Conservation (phyloP, 2,329 filamentous ascomycete species). For the Exophiala calicioides region DNA sequence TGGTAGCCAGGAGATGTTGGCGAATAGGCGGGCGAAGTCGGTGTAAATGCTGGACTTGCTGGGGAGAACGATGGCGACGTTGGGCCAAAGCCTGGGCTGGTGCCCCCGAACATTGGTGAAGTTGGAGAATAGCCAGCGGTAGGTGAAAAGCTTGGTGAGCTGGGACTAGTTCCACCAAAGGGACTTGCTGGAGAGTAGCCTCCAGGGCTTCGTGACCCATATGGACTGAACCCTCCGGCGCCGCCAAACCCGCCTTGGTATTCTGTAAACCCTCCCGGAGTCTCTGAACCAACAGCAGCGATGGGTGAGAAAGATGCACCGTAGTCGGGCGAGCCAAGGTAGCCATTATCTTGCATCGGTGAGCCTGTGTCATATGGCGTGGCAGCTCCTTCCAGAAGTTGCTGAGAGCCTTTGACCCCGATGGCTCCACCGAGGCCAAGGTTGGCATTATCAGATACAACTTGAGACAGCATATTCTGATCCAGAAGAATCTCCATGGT, state of each 20-base stretch:
- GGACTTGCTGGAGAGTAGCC: conserved; percentile 70
- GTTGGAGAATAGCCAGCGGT: conserved; percentile 70
- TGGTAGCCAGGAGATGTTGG: conserved; percentile 67
- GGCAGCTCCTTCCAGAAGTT: conserved; percentile 69
- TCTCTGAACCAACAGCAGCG: conserved; percentile 66
- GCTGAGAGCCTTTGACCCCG: conserved; percentile 59
- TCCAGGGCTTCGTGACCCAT: conserved; percentile 65
- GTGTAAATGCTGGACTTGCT: conserved; percentile 61
- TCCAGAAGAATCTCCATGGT: conserved; percentile 94
- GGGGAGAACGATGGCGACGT: conserved; percentile 58
- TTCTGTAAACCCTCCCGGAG: conserved; percentile 58
- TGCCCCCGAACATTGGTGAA: conserved; percentile 64
- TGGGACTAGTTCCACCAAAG: conserved; percentile 68
- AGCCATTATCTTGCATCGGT: conserved; percentile 62
- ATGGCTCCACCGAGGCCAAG: conserved; percentile 80
- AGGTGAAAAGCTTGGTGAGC: conserved; percentile 68
- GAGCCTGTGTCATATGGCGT: conserved; percentile 85
- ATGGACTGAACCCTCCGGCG: conserved; percentile 65
- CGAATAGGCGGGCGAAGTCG: conserved; percentile 69
- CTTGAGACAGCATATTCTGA: conserved; percentile 91
- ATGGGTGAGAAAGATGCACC: conserved; percentile 71
- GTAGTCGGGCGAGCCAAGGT: conserved; percentile 63
- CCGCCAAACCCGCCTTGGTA: conserved; percentile 71
- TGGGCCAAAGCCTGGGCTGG: conserved; percentile 56
- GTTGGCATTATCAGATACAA: conserved; percentile 87